Evolutionary conservation across 805 yeast species (phyloP).

Genomic region (Lachancea meyersii): DNA sequence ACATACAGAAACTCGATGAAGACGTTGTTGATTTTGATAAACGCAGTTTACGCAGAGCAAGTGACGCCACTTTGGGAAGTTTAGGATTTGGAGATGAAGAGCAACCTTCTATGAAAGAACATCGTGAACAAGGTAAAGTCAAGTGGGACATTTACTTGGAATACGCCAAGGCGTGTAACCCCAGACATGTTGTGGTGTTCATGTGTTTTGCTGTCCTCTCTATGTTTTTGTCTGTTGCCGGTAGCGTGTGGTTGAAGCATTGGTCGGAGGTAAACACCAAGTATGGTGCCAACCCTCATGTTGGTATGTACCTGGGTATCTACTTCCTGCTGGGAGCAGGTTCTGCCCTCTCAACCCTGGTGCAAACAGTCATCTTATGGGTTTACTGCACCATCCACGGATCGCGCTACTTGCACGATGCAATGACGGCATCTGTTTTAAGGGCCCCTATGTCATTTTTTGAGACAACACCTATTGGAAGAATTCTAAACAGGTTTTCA

Average conservation of each 20-base stretch:
- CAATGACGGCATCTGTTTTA: slow-evolving; percentile 67
- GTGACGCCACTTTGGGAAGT: slow-evolving; percentile 37
- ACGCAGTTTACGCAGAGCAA: slow-evolving; percentile 54
- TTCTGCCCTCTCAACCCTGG: slow-evolving; percentile 52
- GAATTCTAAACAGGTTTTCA: slow-evolving; percentile 85
- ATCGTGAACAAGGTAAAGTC: slow-evolving; percentile 88
- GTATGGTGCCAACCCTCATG: slow-evolving; percentile 63
- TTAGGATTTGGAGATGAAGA: slow-evolving; percentile 35
- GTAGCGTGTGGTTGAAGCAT: slow-evolving; percentile 90
- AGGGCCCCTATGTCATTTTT: slow-evolving; percentile 94
- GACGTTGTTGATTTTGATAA: slow-evolving; percentile 28
- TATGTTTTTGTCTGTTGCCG: slow-evolving; percentile 54
- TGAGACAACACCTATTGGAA: slow-evolving; percentile 92
- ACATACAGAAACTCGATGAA: slow-evolving; percentile 26
- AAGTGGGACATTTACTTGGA: slow-evolving; percentile 77
- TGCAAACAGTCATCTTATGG: slow-evolving; percentile 68
- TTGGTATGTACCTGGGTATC: slow-evolving; percentile 63
- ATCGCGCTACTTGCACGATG: slow-evolving; percentile 66
- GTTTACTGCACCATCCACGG: slow-evolving; percentile 78
- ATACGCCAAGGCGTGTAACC: slow-evolving; percentile 85
- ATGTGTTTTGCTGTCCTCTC: slow-evolving; percentile 50
- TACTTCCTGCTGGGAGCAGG: slow-evolving; percentile 71
- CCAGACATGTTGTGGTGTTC: slow-evolving; percentile 54
- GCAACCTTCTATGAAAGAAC: slow-evolving; percentile 49
- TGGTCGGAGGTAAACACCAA: slow-evolving; percentile 90